Base-by-base conservation (phyloP, 2,329 filamentous ascomycete species). In the Monosporascus sp. region DNA sequence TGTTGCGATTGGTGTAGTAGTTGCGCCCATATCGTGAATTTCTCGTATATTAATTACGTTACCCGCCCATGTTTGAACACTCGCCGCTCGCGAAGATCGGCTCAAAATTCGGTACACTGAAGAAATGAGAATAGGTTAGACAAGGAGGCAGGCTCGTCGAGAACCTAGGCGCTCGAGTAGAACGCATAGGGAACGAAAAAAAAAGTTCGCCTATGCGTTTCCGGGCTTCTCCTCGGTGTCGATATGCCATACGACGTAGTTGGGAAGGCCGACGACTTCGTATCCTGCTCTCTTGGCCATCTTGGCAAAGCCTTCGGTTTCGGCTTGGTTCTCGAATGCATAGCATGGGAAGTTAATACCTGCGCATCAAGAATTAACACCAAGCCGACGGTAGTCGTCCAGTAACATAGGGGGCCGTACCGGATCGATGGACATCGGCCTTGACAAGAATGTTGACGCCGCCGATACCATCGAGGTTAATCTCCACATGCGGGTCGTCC, bases 191-290 rank as follows among this genome's bases (percentile, higher is more conserved):
- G 41, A 48, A n/a, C 20, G 36, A 26, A 48, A 44, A 26, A 48
- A 44, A 37, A 37, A 43, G 50, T 27, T 56, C 40, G 47, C 56
- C 65, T 73, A 82, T 62, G 73, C 68, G 69, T 97, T 97, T 36
- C 91, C 91, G 36, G 85, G 83, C 79, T 97, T 96, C 77, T 99
- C 94, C 53, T 92, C 85, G 2, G 94, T 99, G 71, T 99, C 94
- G 65, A 96, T 90, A 70, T 99, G 94, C 94, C 94, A 99, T 55
- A 99, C 93, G 49, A 99, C 87, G 70, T 99, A 99, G 71, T 99
- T 99, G 43, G 93, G 94, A 52, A 99, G 78, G 46, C 94, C 94
- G 62, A 91, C 83, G 26, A 99, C 94, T 66, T 90, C 82, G 70
- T 97, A 97, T 45, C 94, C 94, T 19, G 94, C 94, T 59, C 91